phyloP scores from a whole-genome alignment of 129 eudicot genomes.

The Helianthus tuberosus region DNA sequence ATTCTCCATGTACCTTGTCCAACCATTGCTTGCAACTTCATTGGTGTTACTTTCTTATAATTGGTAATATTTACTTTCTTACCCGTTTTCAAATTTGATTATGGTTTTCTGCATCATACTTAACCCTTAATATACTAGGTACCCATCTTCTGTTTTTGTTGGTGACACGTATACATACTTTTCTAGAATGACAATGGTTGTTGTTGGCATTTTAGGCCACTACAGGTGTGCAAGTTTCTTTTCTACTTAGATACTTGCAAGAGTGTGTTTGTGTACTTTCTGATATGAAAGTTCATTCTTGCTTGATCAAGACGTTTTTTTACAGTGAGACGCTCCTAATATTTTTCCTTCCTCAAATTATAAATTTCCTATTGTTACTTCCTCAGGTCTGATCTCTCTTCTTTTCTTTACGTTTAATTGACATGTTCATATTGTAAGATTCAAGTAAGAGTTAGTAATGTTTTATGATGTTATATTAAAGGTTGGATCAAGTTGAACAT shows the following conservation, averaged over 20 bases:
- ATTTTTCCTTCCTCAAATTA: conserved; percentile 91
- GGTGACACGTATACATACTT: conserved; percentile 98
- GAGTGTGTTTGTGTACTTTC: conserved; percentile 4
- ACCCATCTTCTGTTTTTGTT: conserved; percentile 97
- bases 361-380: conserved; percentile 84
- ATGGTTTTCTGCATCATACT: conserved; percentile 2
- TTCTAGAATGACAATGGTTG: conserved; percentile 99
- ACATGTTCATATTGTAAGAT: background rate
- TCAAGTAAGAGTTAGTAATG: background rate
- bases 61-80: conserved; percentile 52
- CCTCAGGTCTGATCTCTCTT: conserved; percentile 75
- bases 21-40: conserved; percentile 94
- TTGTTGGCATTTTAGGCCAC: conserved; percentile 96
- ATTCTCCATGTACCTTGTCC: conserved; percentile 91
- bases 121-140: conserved; percentile 52
- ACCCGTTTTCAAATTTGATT: background rate
- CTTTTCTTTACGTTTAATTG: conserved; percentile 20
- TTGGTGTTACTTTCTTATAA: conserved; percentile 90
- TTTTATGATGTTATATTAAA: background rate
- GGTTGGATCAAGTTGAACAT: background rate
- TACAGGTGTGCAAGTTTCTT: conserved; percentile 51
- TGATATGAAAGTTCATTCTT: conserved; percentile 3
- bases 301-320: conserved; percentile 1
- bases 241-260: conserved; percentile 12
- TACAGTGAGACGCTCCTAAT: conserved; percentile 92